Evolutionary conservation across 140 eudicot genomes (phyloP).

Genomic region (Stevia rebaudiana): DNA sequence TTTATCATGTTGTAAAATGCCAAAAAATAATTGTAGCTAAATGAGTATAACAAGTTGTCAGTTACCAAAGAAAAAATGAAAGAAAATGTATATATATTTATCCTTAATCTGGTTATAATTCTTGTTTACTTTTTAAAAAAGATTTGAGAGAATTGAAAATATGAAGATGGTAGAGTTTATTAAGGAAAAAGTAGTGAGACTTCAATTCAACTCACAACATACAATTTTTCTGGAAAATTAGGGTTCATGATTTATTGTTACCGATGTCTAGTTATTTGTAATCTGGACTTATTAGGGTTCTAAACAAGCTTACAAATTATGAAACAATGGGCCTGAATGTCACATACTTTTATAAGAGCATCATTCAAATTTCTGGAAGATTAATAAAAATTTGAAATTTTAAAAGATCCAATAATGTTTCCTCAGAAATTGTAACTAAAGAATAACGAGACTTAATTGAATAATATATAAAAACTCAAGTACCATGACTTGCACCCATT

Average conservation of each 20-base stretch:
- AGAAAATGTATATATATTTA: not conserved
- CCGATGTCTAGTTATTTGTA: too few relatives aligned
- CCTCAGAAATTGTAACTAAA: not conserved
- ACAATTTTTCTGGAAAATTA: not conserved
- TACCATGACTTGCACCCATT: too few relatives aligned
- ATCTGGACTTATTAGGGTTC: too few relatives aligned
- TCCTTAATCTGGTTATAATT: not conserved
- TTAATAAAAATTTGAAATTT: too few relatives aligned
- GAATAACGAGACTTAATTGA: not conserved
- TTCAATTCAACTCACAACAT: not conserved
- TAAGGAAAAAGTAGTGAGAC: not conserved
- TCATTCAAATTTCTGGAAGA: not conserved
- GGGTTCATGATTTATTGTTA: not conserved
- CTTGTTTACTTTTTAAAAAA: not conserved
- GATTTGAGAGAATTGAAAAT: not conserved
- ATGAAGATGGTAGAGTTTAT: not conserved
- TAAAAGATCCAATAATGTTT: not conserved
- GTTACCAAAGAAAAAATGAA: not conserved
- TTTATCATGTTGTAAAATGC: not conserved
- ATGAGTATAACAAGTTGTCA: not conserved
- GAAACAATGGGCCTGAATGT: not conserved
- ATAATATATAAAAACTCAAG: not conserved
- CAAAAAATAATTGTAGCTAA: slow-evolving; percentile 1
- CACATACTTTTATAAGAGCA: not conserved
- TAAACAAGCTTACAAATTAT: too few relatives aligned